Base-by-base conservation (phyloP, 2,329 filamentous ascomycete genomes). In the Amauroascus niger region DNA sequence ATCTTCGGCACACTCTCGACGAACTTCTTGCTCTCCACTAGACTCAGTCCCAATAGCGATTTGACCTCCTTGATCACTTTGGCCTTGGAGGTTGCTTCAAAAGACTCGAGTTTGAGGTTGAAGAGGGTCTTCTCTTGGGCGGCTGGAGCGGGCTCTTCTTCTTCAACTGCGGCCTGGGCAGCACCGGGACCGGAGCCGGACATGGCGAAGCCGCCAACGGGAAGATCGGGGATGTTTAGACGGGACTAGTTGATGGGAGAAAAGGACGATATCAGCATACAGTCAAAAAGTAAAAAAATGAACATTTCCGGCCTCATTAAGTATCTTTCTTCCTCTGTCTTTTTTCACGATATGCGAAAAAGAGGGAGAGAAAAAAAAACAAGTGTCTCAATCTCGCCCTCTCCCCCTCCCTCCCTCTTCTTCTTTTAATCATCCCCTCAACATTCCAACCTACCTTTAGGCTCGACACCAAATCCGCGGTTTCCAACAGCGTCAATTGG, bases 31-130 rank as follows among this genome's bases (percentile, higher is more conserved):
- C 88, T 95, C 74, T 99, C 93, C 63, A 99, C 94, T 76, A 99
- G 80, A 70, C 87, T 94, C 68, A 98, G 75, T 41, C 93, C 93
- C 57, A 99, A 78, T 82, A 98, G 79, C 67, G 82, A 84, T 83
- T 99, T 99, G 77, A 99, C 81, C 78, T 99, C 93, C 82, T 99
- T 99, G 80, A 98, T 99, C 65, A 98, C 79, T 86, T 99, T 99
- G 65, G 94, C 89, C 79, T 99, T 99, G 60, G 91, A 77, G 49
- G 75, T 79, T 26, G 89, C 79, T 51, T 98, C 94, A 70, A 97
- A 94, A 33, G 85, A 86, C 72, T 87, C 80, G 59, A 99, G 83
- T 78, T 96, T 97, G 61, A 99, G 74, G 71, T 86, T 95, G 80
- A 99, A 99, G 58, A 98, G 81, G 3, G 91, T 97, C 81, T 97